Conservation (phyloP, 2,329 filamentous ascomycete genomes). For the Arthrobotrys entomopaga region DNA sequence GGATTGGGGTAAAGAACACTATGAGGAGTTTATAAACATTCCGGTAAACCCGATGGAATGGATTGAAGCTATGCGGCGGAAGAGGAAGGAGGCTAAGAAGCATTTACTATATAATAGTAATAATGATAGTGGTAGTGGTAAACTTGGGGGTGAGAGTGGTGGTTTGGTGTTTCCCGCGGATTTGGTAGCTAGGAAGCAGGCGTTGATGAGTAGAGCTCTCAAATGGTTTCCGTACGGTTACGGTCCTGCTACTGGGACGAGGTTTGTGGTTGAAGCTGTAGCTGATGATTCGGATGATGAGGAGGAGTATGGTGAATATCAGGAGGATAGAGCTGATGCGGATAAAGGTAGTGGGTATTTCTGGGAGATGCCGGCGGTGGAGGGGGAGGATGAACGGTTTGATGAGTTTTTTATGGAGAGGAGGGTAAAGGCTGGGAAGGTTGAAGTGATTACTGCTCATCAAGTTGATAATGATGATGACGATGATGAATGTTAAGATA, state of each 20-base stretch:
- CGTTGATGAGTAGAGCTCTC: slow-evolving; percentile 62
- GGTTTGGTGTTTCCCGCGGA: slow-evolving; percentile 61
- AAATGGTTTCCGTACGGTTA: slow-evolving; percentile 67
- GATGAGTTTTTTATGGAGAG: slow-evolving; percentile 52
- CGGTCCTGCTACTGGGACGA: slow-evolving; percentile 63
- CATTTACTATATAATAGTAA: too few species aligned
- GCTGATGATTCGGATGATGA: slow-evolving; percentile 64
- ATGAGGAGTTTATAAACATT: slow-evolving; percentile 57
- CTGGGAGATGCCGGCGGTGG: slow-evolving; percentile 40
- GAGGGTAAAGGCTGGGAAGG: slow-evolving; percentile 28
- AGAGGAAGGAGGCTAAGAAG: slow-evolving; percentile 16
- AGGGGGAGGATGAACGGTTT: slow-evolving; percentile 36
- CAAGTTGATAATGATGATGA: slow-evolving; percentile 10
- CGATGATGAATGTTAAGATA: slow-evolving; percentile 9
- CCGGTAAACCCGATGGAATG: slow-evolving; percentile 56
- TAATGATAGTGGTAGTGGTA: too few species aligned
- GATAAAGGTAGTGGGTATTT: slow-evolving; percentile 44
- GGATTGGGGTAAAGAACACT: slow-evolving; percentile 62
- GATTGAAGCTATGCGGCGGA: slow-evolving; percentile 28
- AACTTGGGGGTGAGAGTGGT: slow-evolving; percentile 41
- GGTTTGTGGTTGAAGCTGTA: slow-evolving; percentile 65
- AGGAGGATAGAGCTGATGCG: slow-evolving; percentile 60
- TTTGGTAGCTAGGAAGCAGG: slow-evolving; percentile 61
- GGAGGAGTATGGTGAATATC: slow-evolving; percentile 64
- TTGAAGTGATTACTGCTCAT: too few species aligned